Evolutionary conservation across 345 rosid genomes (phyloP), one percentile per base, ranked within the genome.

Genomic region (Camelina laxa): DNA sequence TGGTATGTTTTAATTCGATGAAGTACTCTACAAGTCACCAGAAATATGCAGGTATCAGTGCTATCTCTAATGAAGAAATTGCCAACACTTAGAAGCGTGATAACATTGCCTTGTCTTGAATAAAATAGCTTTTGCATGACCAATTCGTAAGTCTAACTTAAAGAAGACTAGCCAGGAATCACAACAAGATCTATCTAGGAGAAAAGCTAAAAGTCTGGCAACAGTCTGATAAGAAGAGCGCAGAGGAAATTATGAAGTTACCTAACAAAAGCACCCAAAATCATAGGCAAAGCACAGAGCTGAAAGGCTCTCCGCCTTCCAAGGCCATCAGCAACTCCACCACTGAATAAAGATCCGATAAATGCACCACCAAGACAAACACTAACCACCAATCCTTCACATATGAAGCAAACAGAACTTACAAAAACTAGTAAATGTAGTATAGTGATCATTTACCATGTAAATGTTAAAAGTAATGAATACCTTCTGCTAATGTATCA

Each of bases 301-400:
- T 95, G 99, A 80, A 95, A 92, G 64, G 97, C 89, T 82, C 83
- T 81, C n/a, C 93, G 88, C 1, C 99, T 85, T 49, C 99, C 99
- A 75, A 92, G 31, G 59, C 82, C 87, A 84, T 92, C 97, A 41
- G 97, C 96, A 67, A 87, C 81, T 82, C 85, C 87, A 14, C 99
- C 99, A 44, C 99, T 92, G 76, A 95, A 79, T 27, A 90, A 69
- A 72, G 91, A 90, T 76, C 97, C 99, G 48, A 87, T 70, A 12
- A 92, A 76, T 39, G 97, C 97, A 15, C 99, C 99, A 58, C 81
- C 97, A 75, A 95, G 87, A 77, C 97, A 95, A 9, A 86, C 93
- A 78, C 97, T 90, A 61, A 95, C 99, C 82, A 95, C 99, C 82
- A 92, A 67, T 48, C 97, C 99, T 94, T 75, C 68, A 82, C 69